Base-by-base conservation (phyloP, 2,329 filamentous ascomycete genomes). In the Colletotrichum nymphaeae region DNA sequence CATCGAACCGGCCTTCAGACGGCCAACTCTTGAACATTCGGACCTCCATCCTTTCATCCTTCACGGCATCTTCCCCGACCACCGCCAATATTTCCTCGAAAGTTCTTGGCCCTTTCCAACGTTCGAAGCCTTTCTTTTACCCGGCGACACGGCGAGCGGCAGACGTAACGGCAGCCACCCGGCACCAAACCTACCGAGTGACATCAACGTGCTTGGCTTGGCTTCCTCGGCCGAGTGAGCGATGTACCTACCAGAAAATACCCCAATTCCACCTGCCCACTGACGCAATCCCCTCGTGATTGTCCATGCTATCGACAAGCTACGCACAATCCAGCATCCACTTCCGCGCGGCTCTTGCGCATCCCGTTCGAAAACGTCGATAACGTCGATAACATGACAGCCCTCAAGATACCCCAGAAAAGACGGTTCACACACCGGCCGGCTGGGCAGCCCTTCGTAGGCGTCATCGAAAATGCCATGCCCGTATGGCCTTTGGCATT, bases 151-250 rank as follows among this genome's bases (percentile, higher is more conserved):
- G 55, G 68, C 24, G 67, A 66, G 53, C 49, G 58, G 30, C 64
- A 58, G 52, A 28, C 49, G 60, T 42, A 62, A 69, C 69, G 65
- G 57, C 69, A 57, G 65, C 58, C 58, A 72, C 42, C 24, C 65
- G 65, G 55, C 37, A 60, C 26, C 42, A 58, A 56, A 7, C 46
- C 28, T n/a, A 30, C 22, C 59, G 26, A 57, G 49, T 73, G 71
- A 73, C 71, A 70, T 73, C 71, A 71, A 73, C 26, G 16, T 55
- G 46, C 67, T 70, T 70, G 60, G 46, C 67, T 70, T 70, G 60
- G 60, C 67, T 58, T 35, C 16, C n/a, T 49, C 46, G 49, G 35
- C 60, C 42, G 37, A 46, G 42, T 46, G 42, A 49, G 42, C 19
- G 24, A 62, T 22, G 37, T n/a, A 26, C 55, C 30, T 14, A 26